These are phyloP conservation scores for Saturnispora sekii DNA, from an alignment of 805 yeast species.

Conservation along the genomic window DNA sequence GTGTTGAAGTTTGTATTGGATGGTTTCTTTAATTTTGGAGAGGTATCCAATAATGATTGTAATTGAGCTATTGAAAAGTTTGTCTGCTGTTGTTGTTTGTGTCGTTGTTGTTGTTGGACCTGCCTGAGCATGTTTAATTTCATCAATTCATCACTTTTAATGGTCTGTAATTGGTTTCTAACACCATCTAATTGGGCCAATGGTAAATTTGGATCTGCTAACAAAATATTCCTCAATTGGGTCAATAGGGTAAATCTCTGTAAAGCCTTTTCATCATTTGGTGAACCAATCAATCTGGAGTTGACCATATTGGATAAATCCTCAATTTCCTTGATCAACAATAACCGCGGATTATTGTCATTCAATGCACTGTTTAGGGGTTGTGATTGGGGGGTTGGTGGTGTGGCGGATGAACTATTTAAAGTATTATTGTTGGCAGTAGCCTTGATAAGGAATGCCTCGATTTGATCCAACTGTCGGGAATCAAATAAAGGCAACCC, in stretches of 20 bases:
- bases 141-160: constrained; percentile 27
- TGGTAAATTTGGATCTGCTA: constrained; percentile 20
- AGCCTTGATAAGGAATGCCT: constrained; percentile 57
- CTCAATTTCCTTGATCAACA: constrained; percentile 25
- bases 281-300: constrained; percentile 27
- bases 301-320: constrained; percentile 35
- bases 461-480: constrained; percentile 62
- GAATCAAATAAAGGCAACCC: constrained; percentile 63
- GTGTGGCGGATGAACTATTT: constrained; percentile 15
- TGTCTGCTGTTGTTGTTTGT: constrained; percentile 13
- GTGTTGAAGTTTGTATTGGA: constrained; percentile 6
- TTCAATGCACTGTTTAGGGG: neutral
- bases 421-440: constrained; percentile 26
- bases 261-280: constrained; percentile 31
- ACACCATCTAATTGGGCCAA: constrained; percentile 25
- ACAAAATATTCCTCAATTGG: constrained; percentile 34
- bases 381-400: constrained; percentile 8
- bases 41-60: constrained; percentile 9
- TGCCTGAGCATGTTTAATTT: constrained; percentile 20
- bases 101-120: constrained; percentile 16
- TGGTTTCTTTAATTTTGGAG: neutral
- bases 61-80: constrained; percentile 14
- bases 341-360: neutral
- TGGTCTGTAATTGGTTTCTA: constrained; percentile 24
- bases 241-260: constrained; percentile 37